phyloP scores from a whole-genome alignment of 2,329 filamentous ascomycete genomes.

The Amylocarpus encephaloides region DNA sequence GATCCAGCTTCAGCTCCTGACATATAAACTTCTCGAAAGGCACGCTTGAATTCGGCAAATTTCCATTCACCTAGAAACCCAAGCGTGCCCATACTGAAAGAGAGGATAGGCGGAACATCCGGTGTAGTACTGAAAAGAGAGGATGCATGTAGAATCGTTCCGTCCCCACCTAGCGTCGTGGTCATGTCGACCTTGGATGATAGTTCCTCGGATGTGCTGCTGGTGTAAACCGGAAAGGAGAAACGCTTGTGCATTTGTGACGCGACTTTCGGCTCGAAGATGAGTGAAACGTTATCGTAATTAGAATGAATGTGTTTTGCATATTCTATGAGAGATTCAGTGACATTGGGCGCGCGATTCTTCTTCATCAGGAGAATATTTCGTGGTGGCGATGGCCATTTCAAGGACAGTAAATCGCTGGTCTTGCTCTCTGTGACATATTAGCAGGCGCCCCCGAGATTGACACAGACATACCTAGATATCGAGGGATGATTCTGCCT shows the following conservation, averaged over 20 bases:
- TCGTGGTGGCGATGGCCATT: slow-evolving; percentile 61
- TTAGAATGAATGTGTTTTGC: slow-evolving; percentile 63
- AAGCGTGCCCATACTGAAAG: slow-evolving; percentile 94
- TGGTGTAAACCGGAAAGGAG: slow-evolving; percentile 65
- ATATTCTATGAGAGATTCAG: slow-evolving; percentile 33
- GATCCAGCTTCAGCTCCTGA: slow-evolving; percentile 47
- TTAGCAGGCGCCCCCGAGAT: slow-evolving; percentile 35
- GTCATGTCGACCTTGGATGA: slow-evolving; percentile 81
- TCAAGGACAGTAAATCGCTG: slow-evolving; percentile 56
- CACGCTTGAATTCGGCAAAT: slow-evolving; percentile 84
- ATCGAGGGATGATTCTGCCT: slow-evolving; percentile 54
- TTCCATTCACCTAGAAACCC: slow-evolving; percentile 97
- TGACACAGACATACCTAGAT: slow-evolving; percentile 48
- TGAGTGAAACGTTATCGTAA: slow-evolving; percentile 73
- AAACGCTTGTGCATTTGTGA: slow-evolving; percentile 63
- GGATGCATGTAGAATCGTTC: slow-evolving; percentile 79
- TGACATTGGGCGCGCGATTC: slow-evolving; percentile 42
- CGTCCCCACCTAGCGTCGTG: slow-evolving; percentile 87
- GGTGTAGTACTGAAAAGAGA: slow-evolving; percentile 77
- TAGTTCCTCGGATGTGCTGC: slow-evolving; percentile 41
- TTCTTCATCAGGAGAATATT: slow-evolving; percentile 67
- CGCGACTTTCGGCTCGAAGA: slow-evolving; percentile 76
- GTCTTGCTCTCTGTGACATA: slow-evolving; percentile 42
- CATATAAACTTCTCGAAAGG: slow-evolving; percentile 92
- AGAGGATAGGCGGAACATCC: slow-evolving; percentile 82